Evolutionary conservation across 768 basidiomycete genomes (phyloP).

Genomic region (Lanmaoa pseudosensibilis): DNA sequence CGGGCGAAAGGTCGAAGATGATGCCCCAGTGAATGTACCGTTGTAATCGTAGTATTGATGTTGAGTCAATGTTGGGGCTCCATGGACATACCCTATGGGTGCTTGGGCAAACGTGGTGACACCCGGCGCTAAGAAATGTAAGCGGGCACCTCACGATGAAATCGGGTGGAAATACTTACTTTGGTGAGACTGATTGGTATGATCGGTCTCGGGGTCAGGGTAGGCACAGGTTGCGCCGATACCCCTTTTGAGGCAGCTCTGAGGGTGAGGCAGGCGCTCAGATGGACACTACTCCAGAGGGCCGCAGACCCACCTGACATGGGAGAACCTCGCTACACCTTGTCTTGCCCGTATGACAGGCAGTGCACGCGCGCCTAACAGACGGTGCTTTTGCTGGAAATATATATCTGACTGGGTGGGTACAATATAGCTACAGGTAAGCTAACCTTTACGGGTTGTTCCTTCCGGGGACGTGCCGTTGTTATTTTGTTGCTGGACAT

Average conservation of each 20-base stretch:
- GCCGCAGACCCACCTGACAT: constrained; percentile 58
- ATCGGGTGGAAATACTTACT: constrained; percentile 16
- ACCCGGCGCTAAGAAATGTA: constrained; percentile 29
- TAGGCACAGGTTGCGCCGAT: constrained; percentile 70
- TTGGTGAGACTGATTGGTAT: constrained; percentile 37
- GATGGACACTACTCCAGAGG: constrained; percentile 8
- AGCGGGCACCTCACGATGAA: background rate
- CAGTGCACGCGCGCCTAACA: constrained; percentile 75
- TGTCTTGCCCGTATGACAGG: constrained; percentile 83
- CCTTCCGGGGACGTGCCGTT: constrained; percentile 34
- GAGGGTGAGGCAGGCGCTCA: constrained; percentile 8
- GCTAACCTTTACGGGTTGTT: constrained; percentile 60
- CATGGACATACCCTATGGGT: constrained; percentile 39
- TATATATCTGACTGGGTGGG: constrained; percentile 10
- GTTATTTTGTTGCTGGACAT: constrained; percentile 36
- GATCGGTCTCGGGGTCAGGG: constrained; percentile 71
- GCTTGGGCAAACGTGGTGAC: constrained; percentile 40
- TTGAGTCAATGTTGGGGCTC: constrained; percentile 50
- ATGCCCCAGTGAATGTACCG: constrained; percentile 63
- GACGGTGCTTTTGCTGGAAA: constrained; percentile 73
- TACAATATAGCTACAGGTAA: constrained; percentile 12
- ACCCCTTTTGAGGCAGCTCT: constrained; percentile 84
- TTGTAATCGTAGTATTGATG: constrained; percentile 79
- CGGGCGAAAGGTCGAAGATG: constrained; percentile 77
- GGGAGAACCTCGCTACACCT: constrained; percentile 80